Evolutionary conservation across 805 yeast species (phyloP).

Genomic region (Metschnikowia cubensis): DNA sequence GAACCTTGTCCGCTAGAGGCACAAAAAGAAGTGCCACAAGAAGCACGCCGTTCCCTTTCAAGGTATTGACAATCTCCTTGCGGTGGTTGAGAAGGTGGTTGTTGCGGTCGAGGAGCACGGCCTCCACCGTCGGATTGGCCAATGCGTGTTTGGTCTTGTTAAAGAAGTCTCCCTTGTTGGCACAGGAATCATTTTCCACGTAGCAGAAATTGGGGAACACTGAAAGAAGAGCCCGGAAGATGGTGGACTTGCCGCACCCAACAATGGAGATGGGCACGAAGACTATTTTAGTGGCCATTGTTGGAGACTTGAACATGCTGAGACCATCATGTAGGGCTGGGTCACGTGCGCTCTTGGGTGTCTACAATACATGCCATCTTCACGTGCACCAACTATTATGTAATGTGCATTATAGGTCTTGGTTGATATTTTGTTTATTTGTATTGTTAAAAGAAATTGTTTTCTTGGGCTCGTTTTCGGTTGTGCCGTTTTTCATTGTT

Average conservation of each 20-base stretch:
- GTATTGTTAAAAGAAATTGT: no score
- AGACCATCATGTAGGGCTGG: not conserved
- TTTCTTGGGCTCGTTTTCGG: no score
- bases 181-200: constrained; percentile 74
- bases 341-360: not conserved
- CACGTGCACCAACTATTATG: no score
- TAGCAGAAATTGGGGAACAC: constrained; percentile 62
- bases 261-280: constrained; percentile 83
- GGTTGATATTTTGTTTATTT: no score
- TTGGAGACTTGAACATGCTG: no score
- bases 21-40: constrained; percentile 70
- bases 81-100: constrained; percentile 75
- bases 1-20: constrained; percentile 26
- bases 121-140: constrained; percentile 27
- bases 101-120: constrained; percentile 77
- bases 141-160: constrained; percentile 38
- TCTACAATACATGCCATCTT: no score
- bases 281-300: constrained; percentile 43
- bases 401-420: no score
- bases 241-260: constrained; percentile 94
- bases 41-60: constrained; percentile 41
- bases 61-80: constrained; percentile 54
- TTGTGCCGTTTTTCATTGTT: no score
- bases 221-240: constrained; percentile 53
- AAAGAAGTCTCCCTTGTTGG: constrained; percentile 48